These are phyloP conservation scores for Phytophthora sp. DNA, from an alignment of 352 stramenopile genomes.

Conservation along the genomic window DNA sequence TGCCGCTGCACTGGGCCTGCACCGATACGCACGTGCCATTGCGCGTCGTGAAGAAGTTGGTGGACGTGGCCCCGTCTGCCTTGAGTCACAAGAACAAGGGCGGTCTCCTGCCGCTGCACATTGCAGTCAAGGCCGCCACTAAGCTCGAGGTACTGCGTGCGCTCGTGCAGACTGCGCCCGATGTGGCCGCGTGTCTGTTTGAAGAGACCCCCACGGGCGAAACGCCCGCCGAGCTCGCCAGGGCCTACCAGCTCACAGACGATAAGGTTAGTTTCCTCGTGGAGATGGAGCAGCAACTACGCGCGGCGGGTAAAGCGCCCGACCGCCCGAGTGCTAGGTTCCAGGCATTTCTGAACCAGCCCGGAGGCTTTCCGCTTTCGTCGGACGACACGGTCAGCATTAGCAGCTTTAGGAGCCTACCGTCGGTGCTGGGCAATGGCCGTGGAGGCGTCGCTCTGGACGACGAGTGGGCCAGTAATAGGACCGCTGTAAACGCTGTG, in stretches of 20 bases:
- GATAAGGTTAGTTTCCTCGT: slow-evolving; percentile 60
- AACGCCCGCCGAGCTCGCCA: slow-evolving; percentile 70
- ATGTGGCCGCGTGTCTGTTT: slow-evolving; percentile 49
- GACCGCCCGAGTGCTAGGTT: slow-evolving; percentile 56
- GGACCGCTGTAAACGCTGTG: slow-evolving; percentile 26
- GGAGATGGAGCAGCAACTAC: slow-evolving; percentile 51
- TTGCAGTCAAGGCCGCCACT: slow-evolving; percentile 79
- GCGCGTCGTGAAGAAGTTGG: slow-evolving; percentile 68
- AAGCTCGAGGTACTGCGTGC: slow-evolving; percentile 68
- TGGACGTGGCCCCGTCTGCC: slow-evolving; percentile 62
- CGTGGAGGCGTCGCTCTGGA: slow-evolving; percentile 18
- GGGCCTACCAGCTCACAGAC: slow-evolving; percentile 51
- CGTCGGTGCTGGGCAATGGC: slow-evolving; percentile 16
- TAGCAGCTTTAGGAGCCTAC: slow-evolving; percentile 38
- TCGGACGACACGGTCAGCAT: slow-evolving; percentile 36
- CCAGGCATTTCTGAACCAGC: slow-evolving; percentile 52
- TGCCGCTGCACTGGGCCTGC: slow-evolving; percentile 86
- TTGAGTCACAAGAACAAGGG: slow-evolving; percentile 78
- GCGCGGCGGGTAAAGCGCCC: slow-evolving; percentile 48
- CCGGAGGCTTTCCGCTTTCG: slow-evolving; percentile 28
- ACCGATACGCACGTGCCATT: slow-evolving; percentile 73
- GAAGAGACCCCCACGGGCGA: slow-evolving; percentile 77
- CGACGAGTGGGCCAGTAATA: slow-evolving; percentile 31
- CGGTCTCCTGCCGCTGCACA: slow-evolving; percentile 78
- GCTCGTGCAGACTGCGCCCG: slow-evolving; percentile 55